Base-by-base conservation (phyloP, 805 yeast genomes). In the Cyberlindnera japonica region DNA sequence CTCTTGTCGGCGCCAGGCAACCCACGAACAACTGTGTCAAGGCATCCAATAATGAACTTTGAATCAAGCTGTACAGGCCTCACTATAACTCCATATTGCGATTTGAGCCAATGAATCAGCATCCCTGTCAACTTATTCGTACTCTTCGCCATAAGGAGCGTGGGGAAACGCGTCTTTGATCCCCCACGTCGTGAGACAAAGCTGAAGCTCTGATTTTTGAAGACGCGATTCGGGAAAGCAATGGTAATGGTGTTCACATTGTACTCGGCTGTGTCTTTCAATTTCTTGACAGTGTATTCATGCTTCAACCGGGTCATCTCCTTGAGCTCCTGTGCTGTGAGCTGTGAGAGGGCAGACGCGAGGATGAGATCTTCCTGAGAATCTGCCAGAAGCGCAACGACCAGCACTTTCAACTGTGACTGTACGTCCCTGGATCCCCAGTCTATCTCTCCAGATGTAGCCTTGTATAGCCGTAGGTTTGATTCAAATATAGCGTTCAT, bases 81-180 rank as follows among this genome's bases (percentile, higher is more conserved):
- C 6, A 56, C 35, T 5, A 61, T 35, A 5, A 52, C 38, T 14
- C 65, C 63, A 9, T 41, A 40, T 11, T 50, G 51, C 2, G 50
- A 43, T 35, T 53, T 57, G 11, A 64, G 40, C 65, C 65, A 62
- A 7, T 58, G 53, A 1, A 54, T 29, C 17, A 61, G 21, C 38
- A 59, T 31, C 30, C 34, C 36, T 29, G 41, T 32, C 42, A 45
- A 31, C 40, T 54, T 48, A 41, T 56, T 37, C 17, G 38, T 38
- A 18, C 38, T 44, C 22, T 30, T 39, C 10, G 43, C 31, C 28
- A 49, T 38, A 15, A 47, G 36, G 33, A 45, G 47, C 8, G 42
- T 50, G 25, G 45, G 26, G 38, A 21, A 38, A 25, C 40, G 33
- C 7, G 35, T 44, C 30, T 16, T 29, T 24, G 9, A 10, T 30